Base-by-base conservation (phyloP, 2,329 filamentous ascomycete genomes). In the Aspergillus sp. region DNA sequence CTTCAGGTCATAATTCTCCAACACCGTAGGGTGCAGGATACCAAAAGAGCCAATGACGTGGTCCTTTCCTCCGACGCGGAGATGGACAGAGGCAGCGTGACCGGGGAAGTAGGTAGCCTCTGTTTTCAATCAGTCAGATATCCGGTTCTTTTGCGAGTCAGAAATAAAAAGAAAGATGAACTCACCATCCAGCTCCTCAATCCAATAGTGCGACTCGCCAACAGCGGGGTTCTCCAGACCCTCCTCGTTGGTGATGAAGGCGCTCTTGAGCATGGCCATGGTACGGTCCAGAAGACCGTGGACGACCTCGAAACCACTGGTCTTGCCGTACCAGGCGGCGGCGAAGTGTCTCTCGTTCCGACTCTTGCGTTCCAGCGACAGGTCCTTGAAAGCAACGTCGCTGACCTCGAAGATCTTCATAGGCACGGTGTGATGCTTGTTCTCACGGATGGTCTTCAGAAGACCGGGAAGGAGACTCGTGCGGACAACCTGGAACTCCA, bases 291-390 rank as follows among this genome's bases (percentile, higher is more conserved):
- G 78, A 60, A 99, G 81, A 53, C 94, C 94, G 75, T 99, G 95
- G 3, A 99, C 91, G 58, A 95, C 80, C 76, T 99, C 94, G 72
- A 99, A 99, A 40, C 95, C 94, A 63, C 88, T 91, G 3, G 86
- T 90, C 81, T 94, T 96, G 67, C 92, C 92, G 74, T 93, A 97
- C 83, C 88, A 96, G 1, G 91, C 92, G 9, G 92, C 94, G n/a
- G 90, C 91, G 71, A 96, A 97, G 76, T 96, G 93, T 51, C 93
- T 82, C 79, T 97, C 90, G 71, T 99, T 99, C 61, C 91, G 85
- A 62, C 86, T 88, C 78, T 91, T 91, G 59, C 94, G 85, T 81
- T 99, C 94, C 44, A 86, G 74, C 13, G 78, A 79, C 57, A 87
- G 75, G 65, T 96, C 93, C 76, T 97, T 96, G 80, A 96, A 90